phyloP scores from a whole-genome alignment of 2,329 filamentous ascomycete species.

The Pestalotiopsis sp. region DNA sequence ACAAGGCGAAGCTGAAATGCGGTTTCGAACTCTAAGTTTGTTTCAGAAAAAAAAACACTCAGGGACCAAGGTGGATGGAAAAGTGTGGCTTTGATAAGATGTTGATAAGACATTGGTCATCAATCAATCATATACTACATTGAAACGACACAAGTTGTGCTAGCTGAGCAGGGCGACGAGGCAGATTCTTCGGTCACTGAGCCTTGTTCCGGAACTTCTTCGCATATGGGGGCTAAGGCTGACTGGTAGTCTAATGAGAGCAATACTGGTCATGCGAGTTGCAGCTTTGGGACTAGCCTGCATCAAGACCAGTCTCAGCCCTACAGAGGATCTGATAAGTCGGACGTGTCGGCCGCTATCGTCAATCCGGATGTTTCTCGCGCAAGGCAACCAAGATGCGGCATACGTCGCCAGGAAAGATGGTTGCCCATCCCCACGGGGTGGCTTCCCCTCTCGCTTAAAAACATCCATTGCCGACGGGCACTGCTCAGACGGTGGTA shows the following conservation, averaged over 20 bases:
- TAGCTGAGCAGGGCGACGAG: neutral
- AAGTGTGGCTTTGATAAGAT: too few relatives aligned
- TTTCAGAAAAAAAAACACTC: too few relatives aligned
- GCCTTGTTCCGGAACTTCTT: neutral
- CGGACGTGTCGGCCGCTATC: neutral
- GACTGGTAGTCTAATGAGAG: neutral
- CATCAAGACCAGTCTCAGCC: neutral
- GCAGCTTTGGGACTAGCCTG: neutral
- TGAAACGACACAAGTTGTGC: neutral
- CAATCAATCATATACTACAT: neutral
- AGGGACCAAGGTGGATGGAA: too few relatives aligned
- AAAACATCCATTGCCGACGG: too few relatives aligned
- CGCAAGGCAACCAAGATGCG: neutral
- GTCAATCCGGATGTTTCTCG: neutral
- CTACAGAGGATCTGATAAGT: neutral
- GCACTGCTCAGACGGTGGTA: too few relatives aligned
- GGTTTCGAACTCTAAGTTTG: neutral
- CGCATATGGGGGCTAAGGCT: neutral
- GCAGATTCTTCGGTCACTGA: neutral
- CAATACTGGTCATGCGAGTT: neutral
- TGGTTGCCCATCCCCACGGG: neutral
- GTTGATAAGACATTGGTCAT: neutral
- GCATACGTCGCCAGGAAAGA: neutral
- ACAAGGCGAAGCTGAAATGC: neutral
- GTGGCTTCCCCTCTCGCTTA: too few relatives aligned